phyloP scores from a whole-genome alignment of 75 land plant genomes.

The Sequoia sempervirens region DNA sequence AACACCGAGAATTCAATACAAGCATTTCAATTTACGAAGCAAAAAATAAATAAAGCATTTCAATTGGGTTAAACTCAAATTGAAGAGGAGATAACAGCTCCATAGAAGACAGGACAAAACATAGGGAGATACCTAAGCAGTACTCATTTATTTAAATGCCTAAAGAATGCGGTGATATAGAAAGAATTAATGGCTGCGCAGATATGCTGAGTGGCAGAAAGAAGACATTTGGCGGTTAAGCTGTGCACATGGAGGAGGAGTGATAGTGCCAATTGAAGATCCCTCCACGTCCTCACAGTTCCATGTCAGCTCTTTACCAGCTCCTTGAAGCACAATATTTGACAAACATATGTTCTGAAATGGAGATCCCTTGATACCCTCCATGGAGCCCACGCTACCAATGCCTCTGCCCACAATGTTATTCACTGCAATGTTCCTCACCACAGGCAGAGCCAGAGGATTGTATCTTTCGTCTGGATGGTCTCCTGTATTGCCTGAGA shows the following conservation, averaged over 20 bases:
- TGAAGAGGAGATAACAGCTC: too few relatives aligned
- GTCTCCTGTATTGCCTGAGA: conserved; percentile 48
- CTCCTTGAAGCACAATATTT: conserved; percentile 36
- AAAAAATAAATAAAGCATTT: too few relatives aligned
- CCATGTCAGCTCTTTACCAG: conserved; percentile 15
- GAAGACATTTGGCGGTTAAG: conserved; percentile 16
- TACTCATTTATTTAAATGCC: too few relatives aligned
- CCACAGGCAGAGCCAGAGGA: conserved; percentile 48
- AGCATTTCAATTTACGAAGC: too few relatives aligned
- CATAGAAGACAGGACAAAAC: too few relatives aligned
- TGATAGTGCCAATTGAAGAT: conserved; percentile 22
- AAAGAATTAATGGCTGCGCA: too few relatives aligned
- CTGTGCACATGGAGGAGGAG: conserved; percentile 50
- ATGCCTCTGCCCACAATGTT: conserved; percentile 45
- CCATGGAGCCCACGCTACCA: conserved; percentile 32
- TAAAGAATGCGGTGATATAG: too few relatives aligned
- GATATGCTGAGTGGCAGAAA: background rate
- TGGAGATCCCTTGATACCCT: conserved; percentile 39
- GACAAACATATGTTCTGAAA: conserved; percentile 49
- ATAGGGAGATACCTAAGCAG: too few relatives aligned
- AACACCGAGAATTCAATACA: too few relatives aligned
- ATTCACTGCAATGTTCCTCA: conserved; percentile 35
- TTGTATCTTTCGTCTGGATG: conserved; percentile 59
- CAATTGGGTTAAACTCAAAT: too few relatives aligned
- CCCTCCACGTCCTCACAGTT: conserved; percentile 48